These are phyloP conservation scores for Monosporozyma aquatica DNA, from an alignment of 805 yeast genomes.

Conservation along the genomic window DNA sequence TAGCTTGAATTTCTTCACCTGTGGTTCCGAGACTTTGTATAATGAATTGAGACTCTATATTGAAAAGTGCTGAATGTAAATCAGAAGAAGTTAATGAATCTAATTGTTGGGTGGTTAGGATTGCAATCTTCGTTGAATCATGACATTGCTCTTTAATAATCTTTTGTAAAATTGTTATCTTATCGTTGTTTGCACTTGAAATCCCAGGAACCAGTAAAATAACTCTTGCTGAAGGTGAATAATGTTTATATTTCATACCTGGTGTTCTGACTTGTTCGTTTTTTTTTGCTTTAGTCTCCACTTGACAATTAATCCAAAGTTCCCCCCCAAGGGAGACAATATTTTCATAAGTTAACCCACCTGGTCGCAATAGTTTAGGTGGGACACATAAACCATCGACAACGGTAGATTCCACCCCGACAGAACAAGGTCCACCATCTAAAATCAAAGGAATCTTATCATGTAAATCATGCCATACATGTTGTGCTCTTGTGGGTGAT, in stretches of 20 bases:
- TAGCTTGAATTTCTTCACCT: slow-evolving; percentile 56
- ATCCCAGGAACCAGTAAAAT: slow-evolving; percentile 47
- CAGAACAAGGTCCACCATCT: slow-evolving; percentile 84
- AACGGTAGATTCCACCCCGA: slow-evolving; percentile 92
- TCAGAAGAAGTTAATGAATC: not conserved
- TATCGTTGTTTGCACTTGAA: slow-evolving; percentile 26
- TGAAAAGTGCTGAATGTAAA: not conserved
- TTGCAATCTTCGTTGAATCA: slow-evolving; percentile 36
- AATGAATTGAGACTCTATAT: not conserved
- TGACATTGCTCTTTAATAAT: slow-evolving; percentile 14
- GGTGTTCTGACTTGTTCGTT: slow-evolving; percentile 85
- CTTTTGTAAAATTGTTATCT: slow-evolving; percentile 24
- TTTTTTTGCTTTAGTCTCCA: slow-evolving; percentile 50
- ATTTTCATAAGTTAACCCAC: slow-evolving; percentile 81
- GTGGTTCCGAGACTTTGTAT: slow-evolving; percentile 35
- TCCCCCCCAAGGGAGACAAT: slow-evolving; percentile 57
- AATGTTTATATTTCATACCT: slow-evolving; percentile 96
- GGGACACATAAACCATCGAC: slow-evolving; percentile 81
- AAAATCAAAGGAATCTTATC: slow-evolving; percentile 75
- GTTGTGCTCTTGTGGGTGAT: slow-evolving; percentile 82
- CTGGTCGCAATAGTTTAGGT: slow-evolving; percentile 86
- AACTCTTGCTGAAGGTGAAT: slow-evolving; percentile 84
- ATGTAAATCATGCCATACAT: slow-evolving; percentile 71
- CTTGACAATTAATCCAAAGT: slow-evolving; percentile 51
- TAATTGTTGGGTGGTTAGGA: slow-evolving; percentile 37